Base-by-base conservation (phyloP, 352 stramenopile genomes). In the Pythium diclinum region DNA sequence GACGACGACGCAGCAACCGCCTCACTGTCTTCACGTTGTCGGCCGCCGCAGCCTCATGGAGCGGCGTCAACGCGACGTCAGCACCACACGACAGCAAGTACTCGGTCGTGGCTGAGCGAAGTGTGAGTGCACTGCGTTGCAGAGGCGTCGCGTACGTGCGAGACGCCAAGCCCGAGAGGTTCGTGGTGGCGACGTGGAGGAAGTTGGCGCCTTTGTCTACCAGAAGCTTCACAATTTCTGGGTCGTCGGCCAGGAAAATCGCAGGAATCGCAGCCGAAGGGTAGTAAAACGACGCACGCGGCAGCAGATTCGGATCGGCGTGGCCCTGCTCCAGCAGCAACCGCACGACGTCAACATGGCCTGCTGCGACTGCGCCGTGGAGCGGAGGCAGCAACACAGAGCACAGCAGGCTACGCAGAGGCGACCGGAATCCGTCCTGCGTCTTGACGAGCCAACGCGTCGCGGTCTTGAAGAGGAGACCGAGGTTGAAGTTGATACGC, bases 401-500 rank as follows among this genome's bases (percentile, higher is more conserved):
- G 68, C 77, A 92, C 19, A 87, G 55, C 19, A 87, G 56, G 1
- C 69, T 56, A 9, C 79, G 86, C 8, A 88, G 46, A 30, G 72
- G 75, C 7, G 77, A 85, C 21, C 75, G 74, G 34, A 81, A 56
- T 7, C 78, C 77, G 46, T 91, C 79, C 70, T 91, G 83, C 5
- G 81, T 89, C 21, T 73, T 61, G 16, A 88, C 75, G 54, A 89
- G 47, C 53, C 89, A 67, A 5, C 82, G 78, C 46, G 75, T 89
- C 58, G 75, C 72, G 51, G 88, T 75, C 59, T 90, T 88, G 69
- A 91, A 93, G 6, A 90, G 60, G 14, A 91, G 56, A 0, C 79
- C 79, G 19, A 91, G 66, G 25, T 92, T 94, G 25, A 94, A 92
- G 59, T 91, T 91, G 16, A 92, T 79, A 30, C 83, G 82, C 34